Evolutionary conservation across 1,139 yeast genomes (phyloP).

Genomic region (Pichia sp.): DNA sequence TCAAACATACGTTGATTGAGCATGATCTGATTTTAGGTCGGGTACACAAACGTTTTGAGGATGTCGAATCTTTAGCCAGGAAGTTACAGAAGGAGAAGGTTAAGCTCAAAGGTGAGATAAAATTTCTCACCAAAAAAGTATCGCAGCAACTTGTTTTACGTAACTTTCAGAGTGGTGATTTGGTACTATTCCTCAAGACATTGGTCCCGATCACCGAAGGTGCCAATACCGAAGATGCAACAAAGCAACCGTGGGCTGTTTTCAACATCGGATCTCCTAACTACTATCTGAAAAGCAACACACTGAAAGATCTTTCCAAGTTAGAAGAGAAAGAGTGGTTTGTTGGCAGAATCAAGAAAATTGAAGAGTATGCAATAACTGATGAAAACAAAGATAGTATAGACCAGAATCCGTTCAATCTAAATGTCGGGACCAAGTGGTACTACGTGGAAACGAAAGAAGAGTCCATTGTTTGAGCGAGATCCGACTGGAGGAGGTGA

Average conservation of each 20-base stretch:
- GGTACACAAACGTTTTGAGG: constrained; percentile 73
- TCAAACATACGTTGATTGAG: constrained; percentile 36
- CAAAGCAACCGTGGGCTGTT: constrained; percentile 73
- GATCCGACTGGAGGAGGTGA: neutral
- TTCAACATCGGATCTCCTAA: constrained; percentile 81
- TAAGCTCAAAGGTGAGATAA: constrained; percentile 43
- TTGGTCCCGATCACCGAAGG: constrained; percentile 16
- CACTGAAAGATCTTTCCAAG: constrained; percentile 18
- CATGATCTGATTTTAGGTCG: constrained; percentile 57
- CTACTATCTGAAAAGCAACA: constrained; percentile 50
- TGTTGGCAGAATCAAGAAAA: constrained; percentile 54
- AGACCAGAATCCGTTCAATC: constrained; percentile 44
- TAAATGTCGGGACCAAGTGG: constrained; percentile 49
- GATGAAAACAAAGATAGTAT: constrained; percentile 34
- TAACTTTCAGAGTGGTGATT: constrained; percentile 63
- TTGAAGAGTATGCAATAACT: constrained; percentile 46
- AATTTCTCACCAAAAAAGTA: constrained; percentile 35
- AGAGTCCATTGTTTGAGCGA: constrained; percentile 21
- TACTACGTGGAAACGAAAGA: constrained; percentile 45
- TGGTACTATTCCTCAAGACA: constrained; percentile 81
- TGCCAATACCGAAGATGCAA: neutral
- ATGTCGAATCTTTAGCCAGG: constrained; percentile 89
- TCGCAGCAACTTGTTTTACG: constrained; percentile 58
- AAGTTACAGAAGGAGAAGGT: constrained; percentile 74
- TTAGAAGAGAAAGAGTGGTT: constrained; percentile 59